Percentiles rank a stretch among this genome's conserved stretches.
phyloP scores from a whole-genome alignment of 192 early-diverging fungal genomes.

The Neocallimastix lanati region DNA sequence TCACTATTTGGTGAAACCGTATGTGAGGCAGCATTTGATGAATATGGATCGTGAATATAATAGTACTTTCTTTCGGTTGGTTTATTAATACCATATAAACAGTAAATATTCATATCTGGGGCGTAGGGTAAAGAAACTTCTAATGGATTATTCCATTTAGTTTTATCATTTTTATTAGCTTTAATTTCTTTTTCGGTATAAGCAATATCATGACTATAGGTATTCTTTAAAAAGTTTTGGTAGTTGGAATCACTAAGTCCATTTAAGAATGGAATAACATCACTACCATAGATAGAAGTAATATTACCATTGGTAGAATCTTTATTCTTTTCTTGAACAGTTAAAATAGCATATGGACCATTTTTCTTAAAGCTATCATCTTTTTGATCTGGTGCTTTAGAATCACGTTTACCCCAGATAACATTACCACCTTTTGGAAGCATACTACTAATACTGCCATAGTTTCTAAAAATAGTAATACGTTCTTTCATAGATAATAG shows the following conservation, averaged over 20 bases:
- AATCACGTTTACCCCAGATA: conserved; percentile 48
- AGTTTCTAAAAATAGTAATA: conserved; percentile 59
- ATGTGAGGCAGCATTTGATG: background rate
- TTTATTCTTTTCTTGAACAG: background rate
- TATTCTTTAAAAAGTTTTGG: conserved; percentile 22
- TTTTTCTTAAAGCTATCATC: background rate
- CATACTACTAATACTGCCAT: conserved; percentile 61
- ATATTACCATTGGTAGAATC: background rate
- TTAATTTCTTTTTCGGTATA: conserved; percentile 37
- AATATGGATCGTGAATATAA: conserved; percentile 30
- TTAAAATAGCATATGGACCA: background rate
- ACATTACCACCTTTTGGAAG: conserved; percentile 66
- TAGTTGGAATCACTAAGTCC: conserved; percentile 26
- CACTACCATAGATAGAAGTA: background rate
- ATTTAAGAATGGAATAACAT: conserved; percentile 16
- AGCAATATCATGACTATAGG: conserved; percentile 50
- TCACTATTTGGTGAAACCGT: background rate
- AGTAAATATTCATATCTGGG: conserved; percentile 58
- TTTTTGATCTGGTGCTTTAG: conserved; percentile 54
- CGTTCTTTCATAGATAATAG: conserved; percentile 64
- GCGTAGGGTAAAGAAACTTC: conserved; percentile 50
- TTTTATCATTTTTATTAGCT: conserved; percentile 28
- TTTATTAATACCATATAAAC: conserved; percentile 62
- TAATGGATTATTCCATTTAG: conserved; percentile 63
- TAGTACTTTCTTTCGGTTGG: conserved; percentile 69